A percentile compares a stretch with the other conserved stretches of the same genome.
Conservation (phyloP, 352 stramenopile species). For the Elongisporangium prolatum region DNA sequence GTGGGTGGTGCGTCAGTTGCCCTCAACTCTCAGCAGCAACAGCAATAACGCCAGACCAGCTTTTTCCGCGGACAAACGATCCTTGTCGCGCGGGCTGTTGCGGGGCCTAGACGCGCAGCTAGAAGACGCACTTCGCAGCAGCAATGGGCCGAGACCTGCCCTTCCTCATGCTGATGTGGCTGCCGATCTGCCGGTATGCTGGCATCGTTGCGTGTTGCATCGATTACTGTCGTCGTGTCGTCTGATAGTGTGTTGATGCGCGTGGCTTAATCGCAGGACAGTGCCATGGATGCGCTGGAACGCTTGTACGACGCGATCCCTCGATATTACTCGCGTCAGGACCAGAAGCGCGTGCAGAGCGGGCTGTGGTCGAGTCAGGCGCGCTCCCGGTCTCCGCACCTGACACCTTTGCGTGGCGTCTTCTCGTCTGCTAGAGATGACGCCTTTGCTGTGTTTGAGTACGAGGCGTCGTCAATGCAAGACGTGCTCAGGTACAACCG, state of each 20-base stretch:
- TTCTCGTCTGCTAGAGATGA: slow-evolving; percentile 8
- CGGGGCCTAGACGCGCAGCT: slow-evolving; percentile 35
- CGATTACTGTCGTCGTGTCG: background rate
- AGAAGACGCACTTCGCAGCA: slow-evolving; percentile 21
- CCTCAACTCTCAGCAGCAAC: slow-evolving; percentile 1
- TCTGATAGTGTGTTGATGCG: background rate
- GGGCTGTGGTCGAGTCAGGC: slow-evolving; percentile 23
- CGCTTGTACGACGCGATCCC: slow-evolving; percentile 51
- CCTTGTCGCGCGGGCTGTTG: background rate
- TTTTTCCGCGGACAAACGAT: background rate
- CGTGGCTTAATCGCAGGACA: background rate
- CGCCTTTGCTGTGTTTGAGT: slow-evolving; percentile 56
- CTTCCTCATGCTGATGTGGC: background rate
- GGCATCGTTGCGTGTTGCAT: background rate
- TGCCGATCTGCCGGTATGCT: slow-evolving; percentile 1
- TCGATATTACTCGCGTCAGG: slow-evolving; percentile 15
- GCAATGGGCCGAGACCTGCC: slow-evolving; percentile 1
- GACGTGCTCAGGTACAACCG: slow-evolving; percentile 74
- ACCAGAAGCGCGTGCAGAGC: background rate
- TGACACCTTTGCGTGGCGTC: slow-evolving; percentile 36
- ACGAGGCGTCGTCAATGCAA: slow-evolving; percentile 56
- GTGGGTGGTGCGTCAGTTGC: slow-evolving; percentile 36
- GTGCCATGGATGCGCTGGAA: slow-evolving; percentile 23
- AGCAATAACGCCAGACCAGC: slow-evolving; percentile 2
- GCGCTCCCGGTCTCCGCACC: slow-evolving; percentile 17